Evolutionary conservation across 129 eudicot genomes (phyloP).

Genomic region (Heracleum sosnowskyi): DNA sequence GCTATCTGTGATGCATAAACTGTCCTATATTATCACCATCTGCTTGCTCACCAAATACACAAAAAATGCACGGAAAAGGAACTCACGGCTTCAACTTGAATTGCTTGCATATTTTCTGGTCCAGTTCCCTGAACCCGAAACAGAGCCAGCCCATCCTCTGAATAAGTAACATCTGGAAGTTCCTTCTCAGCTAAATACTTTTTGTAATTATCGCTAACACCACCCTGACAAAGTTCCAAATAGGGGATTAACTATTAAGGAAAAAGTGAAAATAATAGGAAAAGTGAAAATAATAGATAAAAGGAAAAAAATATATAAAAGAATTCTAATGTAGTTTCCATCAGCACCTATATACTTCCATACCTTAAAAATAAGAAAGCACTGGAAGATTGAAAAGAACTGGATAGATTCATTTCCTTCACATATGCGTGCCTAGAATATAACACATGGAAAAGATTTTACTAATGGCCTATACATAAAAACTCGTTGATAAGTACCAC

Average conservation of each 20-base stretch:
- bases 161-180: conserved; percentile 72
- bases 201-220: conserved; percentile 79
- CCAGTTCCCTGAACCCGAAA: conserved; percentile 95
- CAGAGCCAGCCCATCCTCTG: conserved; percentile 75
- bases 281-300: background rate
- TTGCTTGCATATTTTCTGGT: conserved; percentile 98
- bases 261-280: background rate
- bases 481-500: conserved; percentile 1
- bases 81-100: conserved; percentile 94
- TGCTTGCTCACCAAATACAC: background rate
- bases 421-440: conserved; percentile 59
- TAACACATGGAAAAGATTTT: background rate
- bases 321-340: background rate
- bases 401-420: conserved; percentile 89
- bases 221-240: conserved; percentile 57
- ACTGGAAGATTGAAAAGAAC: conserved; percentile 84
- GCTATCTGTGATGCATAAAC: background rate
- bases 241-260: background rate
- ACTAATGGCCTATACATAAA: background rate
- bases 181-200: conserved; percentile 53
- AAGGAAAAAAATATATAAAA: background rate
- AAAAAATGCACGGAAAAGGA: background rate
- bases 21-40: background rate
- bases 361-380: conserved; percentile 84
- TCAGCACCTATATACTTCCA: conserved; percentile 20